Base-by-base conservation (phyloP, 2,329 filamentous ascomycete genomes). In the Clarireedia homoeocarpa region DNA sequence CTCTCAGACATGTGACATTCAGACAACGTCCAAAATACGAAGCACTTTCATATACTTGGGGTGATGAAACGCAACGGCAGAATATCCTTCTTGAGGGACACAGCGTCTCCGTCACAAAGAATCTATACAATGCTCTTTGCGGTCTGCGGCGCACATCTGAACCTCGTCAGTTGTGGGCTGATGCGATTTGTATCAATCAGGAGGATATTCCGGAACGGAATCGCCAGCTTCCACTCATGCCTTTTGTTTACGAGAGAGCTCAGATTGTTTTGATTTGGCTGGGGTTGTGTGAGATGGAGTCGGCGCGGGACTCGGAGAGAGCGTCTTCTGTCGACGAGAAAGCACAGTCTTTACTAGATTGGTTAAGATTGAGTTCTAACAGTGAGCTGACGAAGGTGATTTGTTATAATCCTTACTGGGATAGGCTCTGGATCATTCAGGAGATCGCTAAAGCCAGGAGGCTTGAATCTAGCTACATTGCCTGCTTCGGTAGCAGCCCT, bases 1-100 rank as follows among this genome's bases (percentile, higher is more conserved):
- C 7, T 15, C 53, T 58, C 3, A 39, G 15, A 6, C 27, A 54
- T 45, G 54, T 14, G 20, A 51, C 20, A 3, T 64, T 67, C 23
- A 58, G 46, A 1, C 49, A 61, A 5, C 57, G 50, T 20, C 62
- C 63, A 7, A 60, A 55, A 14, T 67, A 61, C 48, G 53, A 65
- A 24, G 65, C 64, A 15, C 51, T 68, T 36, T 69, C 66, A 1
- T 69, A 69, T 51, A 61, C 49, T 5, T 65, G 66, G 62, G 65
- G 64, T 0, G 52, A 56, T 9, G 45, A 59, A 14, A 47, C 39
- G 24, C 47, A 39, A 30, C 51, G 58, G 15, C 40, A 59, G n/a
- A n/a, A 44, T 17, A 64, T 67, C 6, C 5, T 53, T 2, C 39
- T 68, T 10, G 53, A 65, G 42, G 62, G 58, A 5, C n/a, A 38